phyloP scores from a whole-genome alignment of 1,284 basidiomycete species.

The Ganoderma meredithae region DNA sequence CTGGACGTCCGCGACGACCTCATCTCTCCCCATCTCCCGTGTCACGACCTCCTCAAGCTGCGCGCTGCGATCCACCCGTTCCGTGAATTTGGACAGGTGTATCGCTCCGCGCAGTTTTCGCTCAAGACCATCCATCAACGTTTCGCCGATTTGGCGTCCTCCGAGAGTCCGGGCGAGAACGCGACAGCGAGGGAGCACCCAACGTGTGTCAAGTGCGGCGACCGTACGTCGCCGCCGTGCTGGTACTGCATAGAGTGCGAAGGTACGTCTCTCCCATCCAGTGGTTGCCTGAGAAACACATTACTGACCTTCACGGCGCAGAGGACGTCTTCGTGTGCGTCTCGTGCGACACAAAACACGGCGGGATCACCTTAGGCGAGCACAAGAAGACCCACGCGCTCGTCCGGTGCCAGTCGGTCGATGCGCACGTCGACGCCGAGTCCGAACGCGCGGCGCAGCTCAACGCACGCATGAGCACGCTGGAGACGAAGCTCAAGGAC shows the following conservation, averaged over 20 bases:
- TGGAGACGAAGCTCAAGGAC: conserved; percentile 4
- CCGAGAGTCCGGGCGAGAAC: neutral
- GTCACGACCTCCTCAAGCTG: conserved; percentile 15
- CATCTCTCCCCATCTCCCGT: conserved; percentile 9
- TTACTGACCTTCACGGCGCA: neutral
- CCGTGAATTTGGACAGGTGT: conserved; percentile 9
- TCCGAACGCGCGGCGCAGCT: conserved; percentile 2
- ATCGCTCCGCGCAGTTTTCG: conserved; percentile 7
- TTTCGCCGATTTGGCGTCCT: neutral
- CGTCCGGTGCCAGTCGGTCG: conserved; percentile 15
- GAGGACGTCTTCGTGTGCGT: conserved; percentile 12
- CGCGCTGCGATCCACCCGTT: conserved; percentile 10
- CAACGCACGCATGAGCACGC: neutral
- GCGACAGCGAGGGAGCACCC: neutral
- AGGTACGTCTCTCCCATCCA: neutral
- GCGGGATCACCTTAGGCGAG: conserved; percentile 1
- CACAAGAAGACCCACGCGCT: conserved; percentile 14
- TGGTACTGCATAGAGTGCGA: conserved; percentile 27
- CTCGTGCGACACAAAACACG: conserved; percentile 10
- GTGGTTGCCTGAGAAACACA: neutral
- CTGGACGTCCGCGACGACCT: conserved; percentile 12
- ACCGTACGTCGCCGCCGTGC: conserved; percentile 10
- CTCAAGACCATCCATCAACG: conserved; percentile 3
- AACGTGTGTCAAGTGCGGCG: conserved; percentile 9
- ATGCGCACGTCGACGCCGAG: neutral